These are phyloP conservation scores for Glebionis coronaria DNA, from an alignment of 129 eudicot genomes.

Conservation along the genomic window DNA sequence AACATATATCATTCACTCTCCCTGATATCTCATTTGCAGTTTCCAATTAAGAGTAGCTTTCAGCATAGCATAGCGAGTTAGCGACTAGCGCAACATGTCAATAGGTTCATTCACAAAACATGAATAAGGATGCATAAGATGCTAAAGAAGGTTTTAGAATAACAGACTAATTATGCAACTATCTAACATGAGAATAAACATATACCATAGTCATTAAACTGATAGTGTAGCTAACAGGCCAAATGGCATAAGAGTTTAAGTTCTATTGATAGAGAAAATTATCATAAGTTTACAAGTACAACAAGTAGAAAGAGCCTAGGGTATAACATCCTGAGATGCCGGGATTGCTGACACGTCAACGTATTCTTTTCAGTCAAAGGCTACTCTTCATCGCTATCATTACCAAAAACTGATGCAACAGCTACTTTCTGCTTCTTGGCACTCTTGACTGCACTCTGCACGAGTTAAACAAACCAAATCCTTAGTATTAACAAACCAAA, in stretches of 20 bases:
- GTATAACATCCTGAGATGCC: not conserved
- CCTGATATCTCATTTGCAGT: no score
- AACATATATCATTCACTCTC: no score
- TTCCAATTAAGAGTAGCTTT: no score
- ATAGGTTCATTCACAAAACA: no score
- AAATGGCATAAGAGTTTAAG: not conserved
- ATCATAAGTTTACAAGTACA: not conserved
- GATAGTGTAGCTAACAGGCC: not conserved
- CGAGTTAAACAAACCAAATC: not conserved
- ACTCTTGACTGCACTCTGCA: constrained; percentile 42
- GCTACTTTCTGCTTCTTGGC: constrained; percentile 75
- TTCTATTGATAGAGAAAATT: not conserved
- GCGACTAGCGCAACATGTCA: no score
- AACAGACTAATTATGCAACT: not conserved
- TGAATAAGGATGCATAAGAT: no score
- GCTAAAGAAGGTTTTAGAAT: no score
- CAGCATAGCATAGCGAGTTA: no score
- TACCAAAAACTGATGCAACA: constrained; percentile 67
- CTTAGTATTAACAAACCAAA: no score
- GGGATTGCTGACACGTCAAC: no score
- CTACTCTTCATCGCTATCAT: constrained; percentile 82
- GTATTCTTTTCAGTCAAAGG: not conserved
- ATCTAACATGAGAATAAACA: not conserved
- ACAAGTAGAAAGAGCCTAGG: not conserved
- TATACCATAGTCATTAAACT: not conserved